Percentiles rank a stretch among this genome's conserved stretches.
phyloP scores from a whole-genome alignment of 371 early-diverging fungal species.

The Paraphysoderma sedebokerense region DNA sequence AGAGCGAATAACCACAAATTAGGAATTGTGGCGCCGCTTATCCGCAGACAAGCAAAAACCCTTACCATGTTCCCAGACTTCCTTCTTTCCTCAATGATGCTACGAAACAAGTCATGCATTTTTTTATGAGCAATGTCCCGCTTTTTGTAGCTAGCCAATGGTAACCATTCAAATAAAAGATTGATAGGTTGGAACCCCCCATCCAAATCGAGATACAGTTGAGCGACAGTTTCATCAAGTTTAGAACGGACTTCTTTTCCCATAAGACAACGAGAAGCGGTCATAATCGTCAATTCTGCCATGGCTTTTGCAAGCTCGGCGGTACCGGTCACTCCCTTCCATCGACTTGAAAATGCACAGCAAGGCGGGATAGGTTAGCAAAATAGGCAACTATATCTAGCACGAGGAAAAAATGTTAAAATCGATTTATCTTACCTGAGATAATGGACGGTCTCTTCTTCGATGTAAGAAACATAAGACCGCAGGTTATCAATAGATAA shows the following conservation, averaged over 20 bases:
- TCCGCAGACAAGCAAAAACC: too few species aligned
- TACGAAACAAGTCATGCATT: constrained; percentile 60
- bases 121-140: constrained; percentile 73
- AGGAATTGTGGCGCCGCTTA: too few species aligned
- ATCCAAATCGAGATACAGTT: constrained; percentile 88
- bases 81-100: constrained; percentile 65
- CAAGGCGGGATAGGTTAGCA: background rate
- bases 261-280: constrained; percentile 85
- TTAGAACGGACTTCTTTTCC: constrained; percentile 79
- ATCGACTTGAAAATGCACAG: too few species aligned
- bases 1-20: too few species aligned
- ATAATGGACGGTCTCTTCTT: constrained; percentile 61
- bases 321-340: constrained; percentile 24
- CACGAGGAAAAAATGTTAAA: background rate
- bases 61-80: constrained; percentile 22
- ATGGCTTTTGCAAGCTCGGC: constrained; percentile 62
- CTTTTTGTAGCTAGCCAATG: constrained; percentile 55
- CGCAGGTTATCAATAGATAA: constrained; percentile 72
- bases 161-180: constrained; percentile 71
- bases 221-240: constrained; percentile 63
- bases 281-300: constrained; percentile 81
- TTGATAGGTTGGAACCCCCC: constrained; percentile 88
- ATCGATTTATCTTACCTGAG: constrained; percentile 25
- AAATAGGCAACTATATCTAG: background rate
- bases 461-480: constrained; percentile 71